Base-by-base conservation (phyloP, 805 yeast species). In the Myxozyma vanderwaltii region DNA sequence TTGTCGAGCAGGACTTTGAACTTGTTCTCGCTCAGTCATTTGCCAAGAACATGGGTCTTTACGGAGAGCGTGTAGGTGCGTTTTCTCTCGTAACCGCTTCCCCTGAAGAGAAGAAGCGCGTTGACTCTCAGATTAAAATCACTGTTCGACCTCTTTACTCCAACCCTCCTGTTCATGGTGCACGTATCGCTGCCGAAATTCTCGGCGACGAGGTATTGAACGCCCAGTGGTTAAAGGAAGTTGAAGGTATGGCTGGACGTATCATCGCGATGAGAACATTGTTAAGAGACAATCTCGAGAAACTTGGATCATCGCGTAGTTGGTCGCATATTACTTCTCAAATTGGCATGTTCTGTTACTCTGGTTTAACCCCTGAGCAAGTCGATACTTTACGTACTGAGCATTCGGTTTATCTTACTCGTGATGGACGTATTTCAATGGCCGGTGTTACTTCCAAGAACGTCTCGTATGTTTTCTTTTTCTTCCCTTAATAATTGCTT, bases 271-370 rank as follows among this genome's bases (percentile, higher is more conserved):
- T 91, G 80, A 82, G 97, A 73, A 70, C 76, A 56, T 74, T 81
- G 61, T 79, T 92, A 71, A 82, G 82, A 73, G 80, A 82, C 55
- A 79, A 82, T 63, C 81, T 90, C 69, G 84, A 78, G 77, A 71
- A 56, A 63, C 78, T 75, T 61, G 83, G 78, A 71, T 77, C 84
- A 71, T 79, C 76, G 71, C 80, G 86, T 67, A 79, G 83, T 73
- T 92, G 98, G 98, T 86, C 86, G 55, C 96, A 89, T 71, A 80
- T 92, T 69, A 78, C 88, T 57, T 81, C 85, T 71, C 98, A 92
- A 75, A 87, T 92, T 72, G 99, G 99, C 68, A 92, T 92, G 98
- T 92, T 92, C 76, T 89, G 92, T 69, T 92, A 82, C 79, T 91
- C 97, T 36, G 96, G 97, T 6, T 80, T 92, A 63, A 72, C 75